Evolutionary conservation across 148 eudicot species (phyloP).

Genomic region (Fagopyrum tataricum): DNA sequence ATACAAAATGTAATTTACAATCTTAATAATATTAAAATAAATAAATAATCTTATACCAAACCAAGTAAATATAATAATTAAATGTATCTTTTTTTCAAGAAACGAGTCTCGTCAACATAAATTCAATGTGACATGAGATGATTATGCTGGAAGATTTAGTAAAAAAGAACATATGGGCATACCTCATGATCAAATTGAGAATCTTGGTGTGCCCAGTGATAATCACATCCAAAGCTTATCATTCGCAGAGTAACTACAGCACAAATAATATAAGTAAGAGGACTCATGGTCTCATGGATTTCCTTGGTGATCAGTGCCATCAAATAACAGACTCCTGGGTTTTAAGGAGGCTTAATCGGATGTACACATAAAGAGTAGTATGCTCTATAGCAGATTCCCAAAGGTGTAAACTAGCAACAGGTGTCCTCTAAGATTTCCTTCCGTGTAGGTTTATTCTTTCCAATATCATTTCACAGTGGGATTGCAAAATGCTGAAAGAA

Average conservation of each 20-base stretch:
- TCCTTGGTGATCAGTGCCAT: background rate
- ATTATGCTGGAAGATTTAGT: background rate
- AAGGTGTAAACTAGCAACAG: background rate
- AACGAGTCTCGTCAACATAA: too few species aligned
- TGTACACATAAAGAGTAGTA: background rate
- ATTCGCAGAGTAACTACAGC: constrained; percentile 67
- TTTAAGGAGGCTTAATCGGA: background rate
- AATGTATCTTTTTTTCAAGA: too few species aligned
- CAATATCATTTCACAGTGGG: background rate
- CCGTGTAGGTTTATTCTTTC: background rate
- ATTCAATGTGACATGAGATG: background rate
- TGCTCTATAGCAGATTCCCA: background rate
- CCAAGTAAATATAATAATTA: too few species aligned
- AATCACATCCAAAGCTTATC: constrained; percentile 91
- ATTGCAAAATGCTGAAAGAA: background rate
- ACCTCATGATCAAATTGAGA: constrained; percentile 72
- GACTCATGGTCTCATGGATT: background rate
- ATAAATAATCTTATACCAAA: too few species aligned
- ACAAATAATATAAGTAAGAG: background rate
- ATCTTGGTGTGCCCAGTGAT: constrained; percentile 63
- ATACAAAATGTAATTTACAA: too few species aligned
- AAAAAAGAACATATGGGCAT: constrained; percentile 1
- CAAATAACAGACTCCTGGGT: background rate
- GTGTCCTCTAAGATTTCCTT: constrained; percentile 1
- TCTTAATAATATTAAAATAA: too few species aligned